Evolutionary conservation across 805 yeast genomes (phyloP), one percentile per base, ranked within the genome.

Genomic region (Metschnikowia dekortorum): DNA sequence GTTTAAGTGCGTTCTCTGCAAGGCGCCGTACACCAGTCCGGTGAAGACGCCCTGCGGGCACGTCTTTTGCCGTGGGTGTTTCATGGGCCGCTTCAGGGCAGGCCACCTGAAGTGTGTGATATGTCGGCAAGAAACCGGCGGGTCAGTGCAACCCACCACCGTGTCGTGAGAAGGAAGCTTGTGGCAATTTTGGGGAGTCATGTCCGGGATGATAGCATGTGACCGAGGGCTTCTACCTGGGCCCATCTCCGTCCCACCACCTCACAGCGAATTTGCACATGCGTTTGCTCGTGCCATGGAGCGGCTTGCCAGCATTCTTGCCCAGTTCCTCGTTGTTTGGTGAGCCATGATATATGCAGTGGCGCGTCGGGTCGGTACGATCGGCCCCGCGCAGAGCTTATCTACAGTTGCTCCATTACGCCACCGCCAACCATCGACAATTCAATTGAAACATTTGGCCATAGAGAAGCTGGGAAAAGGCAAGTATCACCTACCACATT

Each of bases 1-100:
- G 0, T 82, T 79, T 64, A 79, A 76, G 54, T 85, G 91, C 63
- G 78, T 78, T 0, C 62, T 86, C 5, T 86, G 94, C 61, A 74
- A 78, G 51, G 51, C 69, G 0, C 81, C 78, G 50, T 85, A 82
- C 61, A 71, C 67, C 41, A 53, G 53, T 10, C 89, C 91, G 0
- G 73, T 87, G 2, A 76, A 70, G 48, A 82, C 90, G 0, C 61
- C 60, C 10, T 87, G 94, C 62, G 70, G 70, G 6, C 94, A 87
- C 62, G 69, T 79, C 47, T 87, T 79, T 59, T 87, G 94, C 60
- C 80, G 79, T 53, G 50, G 49, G 3, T 87, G 94, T 61, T 85
- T 83, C 61, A 60, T 83, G 55, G 59, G 62, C 2, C 62, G 81
- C 42, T 73, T 69, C 54, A 74, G 76, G 53, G 68, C 60, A 47